A percentile compares a stretch with the other conserved stretches of the same genome.
These are phyloP conservation scores for Vachellia pachyceras DNA, from an alignment of 306 rosid genomes.

Conservation along the genomic window DNA sequence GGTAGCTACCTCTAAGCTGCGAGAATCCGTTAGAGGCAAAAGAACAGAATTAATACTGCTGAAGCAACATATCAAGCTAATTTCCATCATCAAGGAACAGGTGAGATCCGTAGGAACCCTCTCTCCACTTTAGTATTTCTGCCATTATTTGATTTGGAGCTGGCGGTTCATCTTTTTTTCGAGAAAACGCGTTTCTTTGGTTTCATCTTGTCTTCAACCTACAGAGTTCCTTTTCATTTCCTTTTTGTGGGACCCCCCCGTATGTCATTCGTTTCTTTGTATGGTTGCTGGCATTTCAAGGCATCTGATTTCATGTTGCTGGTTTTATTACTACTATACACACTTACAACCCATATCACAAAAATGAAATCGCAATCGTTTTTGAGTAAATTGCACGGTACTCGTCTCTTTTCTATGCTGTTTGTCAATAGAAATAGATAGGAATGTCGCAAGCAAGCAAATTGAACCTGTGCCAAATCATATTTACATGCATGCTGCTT, in stretches of 20 bases:
- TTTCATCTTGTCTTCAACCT: too few relatives aligned
- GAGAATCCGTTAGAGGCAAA: constrained; percentile 90
- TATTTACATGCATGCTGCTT: background rate
- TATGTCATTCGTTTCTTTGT: background rate
- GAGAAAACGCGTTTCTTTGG: background rate
- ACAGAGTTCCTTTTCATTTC: too few relatives aligned
- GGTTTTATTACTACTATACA: constrained; percentile 13
- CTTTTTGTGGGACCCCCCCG: background rate
- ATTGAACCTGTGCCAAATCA: background rate
- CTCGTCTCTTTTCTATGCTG: background rate
- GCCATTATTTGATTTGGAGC: constrained; percentile 20
- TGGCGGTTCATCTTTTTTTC: constrained; percentile 10
- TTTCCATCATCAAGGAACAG: constrained; percentile 79
- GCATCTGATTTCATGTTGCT: constrained; percentile 17
- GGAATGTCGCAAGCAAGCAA: background rate
- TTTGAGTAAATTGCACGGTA: background rate
- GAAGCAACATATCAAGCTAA: constrained; percentile 71
- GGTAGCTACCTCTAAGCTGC: constrained; percentile 67
- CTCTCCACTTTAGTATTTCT: constrained; percentile 24
- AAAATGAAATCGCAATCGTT: constrained; percentile 5
- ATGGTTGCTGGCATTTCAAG: constrained; percentile 15
- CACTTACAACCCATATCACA: background rate
- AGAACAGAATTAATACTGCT: constrained; percentile 70
- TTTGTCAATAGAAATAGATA: constrained; percentile 14
- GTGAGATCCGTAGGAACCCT: constrained; percentile 56